These are phyloP conservation scores for Rhododendron simsii DNA, from an alignment of 148 eudicot species.

Conservation along the genomic window DNA sequence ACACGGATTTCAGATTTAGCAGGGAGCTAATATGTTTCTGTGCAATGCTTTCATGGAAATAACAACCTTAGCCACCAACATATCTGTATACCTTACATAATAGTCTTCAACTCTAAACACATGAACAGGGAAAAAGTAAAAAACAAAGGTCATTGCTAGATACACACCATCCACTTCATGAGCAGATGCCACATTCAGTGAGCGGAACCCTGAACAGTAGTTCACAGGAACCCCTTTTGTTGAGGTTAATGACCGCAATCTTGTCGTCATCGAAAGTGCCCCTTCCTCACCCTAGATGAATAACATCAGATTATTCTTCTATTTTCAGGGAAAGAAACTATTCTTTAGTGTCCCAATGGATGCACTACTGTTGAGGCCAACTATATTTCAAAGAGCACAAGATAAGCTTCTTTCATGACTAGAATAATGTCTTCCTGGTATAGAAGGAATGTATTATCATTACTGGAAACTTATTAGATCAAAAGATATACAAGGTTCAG, in stretches of 20 bases:
- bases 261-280: slow-evolving; percentile 96
- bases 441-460: not conserved
- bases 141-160: not conserved
- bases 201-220: slow-evolving; percentile 95
- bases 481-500: not conserved
- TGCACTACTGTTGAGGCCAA: not conserved
- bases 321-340: not conserved
- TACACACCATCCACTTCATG: slow-evolving; percentile 65
- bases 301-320: slow-evolving; percentile 6
- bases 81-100: not conserved
- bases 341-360: not conserved
- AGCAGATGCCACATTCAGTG: slow-evolving; percentile 48
- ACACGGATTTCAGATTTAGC: slow-evolving; percentile 1
- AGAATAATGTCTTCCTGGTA: not conserved
- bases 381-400: not conserved
- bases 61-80: slow-evolving; percentile 2
- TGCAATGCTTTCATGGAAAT: not conserved
- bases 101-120: not conserved
- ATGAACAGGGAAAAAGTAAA: not conserved
- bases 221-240: slow-evolving; percentile 93
- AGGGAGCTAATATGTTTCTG: not conserved
- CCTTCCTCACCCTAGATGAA: slow-evolving; percentile 91
- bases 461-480: not conserved
- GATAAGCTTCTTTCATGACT: not conserved
- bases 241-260: slow-evolving; percentile 50